Evolutionary conservation across 352 stramenopile genomes (phyloP), one percentile per base, ranked within the genome.

Genomic region (Globisporangium iwayamae): DNA sequence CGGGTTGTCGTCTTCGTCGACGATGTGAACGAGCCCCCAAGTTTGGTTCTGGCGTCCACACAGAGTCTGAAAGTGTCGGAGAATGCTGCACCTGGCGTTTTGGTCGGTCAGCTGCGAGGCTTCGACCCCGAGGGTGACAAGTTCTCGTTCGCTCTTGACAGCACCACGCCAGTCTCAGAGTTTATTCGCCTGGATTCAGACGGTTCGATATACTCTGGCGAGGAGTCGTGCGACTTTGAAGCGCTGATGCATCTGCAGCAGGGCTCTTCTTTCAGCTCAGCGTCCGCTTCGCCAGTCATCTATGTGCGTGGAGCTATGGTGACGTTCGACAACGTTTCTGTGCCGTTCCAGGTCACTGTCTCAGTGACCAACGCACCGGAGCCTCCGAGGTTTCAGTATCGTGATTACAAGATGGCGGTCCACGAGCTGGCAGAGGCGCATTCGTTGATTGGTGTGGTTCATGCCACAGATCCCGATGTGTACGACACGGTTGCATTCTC

Each of bases 101-200:
- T 70, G 4, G 18, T 89, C 8, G 76, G 75, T 1, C 55, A 76
- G 4, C 60, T 89, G n/a, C 52, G 68, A 63, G 78, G 50, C 13
- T 39, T 74, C 0, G 80, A 89, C 43, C 77, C 77, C 14, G 80
- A 89, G 57, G 72, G 65, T 9, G 77, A 89, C 61, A 10, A 30
- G 0, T 84, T 87, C 43, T 54, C 41, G 1, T 87, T 87, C 50
- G 63, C 50, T 18, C 45, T 85, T 0, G 65, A 66, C 28, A 62
- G 74, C 9, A 69, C 63, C 1, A 60, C 53, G 2, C 77, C 75
- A 16, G 62, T 85, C 4, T 0, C 57, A 25, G 68, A 65, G 60
- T 63, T 63, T 0, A 39, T 78, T 48, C 32, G 30, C 13, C 16
- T 65, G 0, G 32, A 13, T 2, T 18, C 47, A 25, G 50, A 65